Evolutionary conservation across 495 filamentous ascomycete species (phyloP).

Genomic region (Podospora sp.): DNA sequence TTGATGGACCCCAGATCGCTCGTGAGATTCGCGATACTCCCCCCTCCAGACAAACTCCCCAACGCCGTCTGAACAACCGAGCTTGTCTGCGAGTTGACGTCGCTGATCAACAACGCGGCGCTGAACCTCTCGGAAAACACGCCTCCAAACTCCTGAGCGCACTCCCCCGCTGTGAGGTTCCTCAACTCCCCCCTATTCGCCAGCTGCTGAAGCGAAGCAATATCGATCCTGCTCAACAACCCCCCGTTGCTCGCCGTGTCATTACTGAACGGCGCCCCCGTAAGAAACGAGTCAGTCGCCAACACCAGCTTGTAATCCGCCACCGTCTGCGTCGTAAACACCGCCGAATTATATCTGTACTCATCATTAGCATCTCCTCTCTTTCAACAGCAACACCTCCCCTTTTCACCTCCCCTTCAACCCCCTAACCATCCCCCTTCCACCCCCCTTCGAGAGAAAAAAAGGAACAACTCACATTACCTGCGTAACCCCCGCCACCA

Average conservation of each 20-base stretch:
- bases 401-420: no score
- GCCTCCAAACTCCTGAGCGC: conserved; percentile 34
- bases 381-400: not conserved
- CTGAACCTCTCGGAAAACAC: conserved; percentile 37
- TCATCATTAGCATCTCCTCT: conserved; percentile 3
- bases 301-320: conserved; percentile 41
- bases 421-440: no score
- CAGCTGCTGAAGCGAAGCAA: conserved; percentile 39
- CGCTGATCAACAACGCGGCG: conserved; percentile 41
- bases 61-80: conserved; percentile 38
- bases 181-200: conserved; percentile 29
- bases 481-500: conserved; percentile 42
- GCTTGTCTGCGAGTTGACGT: conserved; percentile 29
- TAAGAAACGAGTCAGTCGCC: conserved; percentile 41
- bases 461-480: conserved; percentile 51
- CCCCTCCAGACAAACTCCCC: conserved; percentile 23
- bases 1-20: conserved; percentile 29
- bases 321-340: conserved; percentile 42
- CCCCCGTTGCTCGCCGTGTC: conserved; percentile 35
- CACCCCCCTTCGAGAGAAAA: no score
- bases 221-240: conserved; percentile 37
- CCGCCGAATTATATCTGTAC: conserved; percentile 50
- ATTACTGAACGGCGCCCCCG: conserved; percentile 42
- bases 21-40: conserved; percentile 23
- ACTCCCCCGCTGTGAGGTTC: conserved; percentile 33